Percentiles rank a stretch among this genome's conserved stretches.
These are phyloP conservation scores for Yarrowia deformans DNA, from an alignment of 805 yeast species.

Conservation along the genomic window DNA sequence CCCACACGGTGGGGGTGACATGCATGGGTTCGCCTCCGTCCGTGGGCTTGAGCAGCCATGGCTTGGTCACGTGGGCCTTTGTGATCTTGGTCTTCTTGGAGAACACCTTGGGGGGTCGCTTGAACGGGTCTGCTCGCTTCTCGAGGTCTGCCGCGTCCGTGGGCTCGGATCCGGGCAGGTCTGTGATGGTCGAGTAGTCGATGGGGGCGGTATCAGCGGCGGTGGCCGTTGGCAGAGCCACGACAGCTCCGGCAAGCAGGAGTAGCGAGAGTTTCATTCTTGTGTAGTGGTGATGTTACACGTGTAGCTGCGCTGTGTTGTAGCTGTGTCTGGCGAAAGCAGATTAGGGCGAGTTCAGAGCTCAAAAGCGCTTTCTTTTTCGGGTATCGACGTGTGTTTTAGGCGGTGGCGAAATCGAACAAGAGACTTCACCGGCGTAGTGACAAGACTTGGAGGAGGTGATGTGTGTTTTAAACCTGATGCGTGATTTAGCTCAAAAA, in stretches of 20 bases:
- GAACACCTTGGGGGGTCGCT: slow-evolving; percentile 26
- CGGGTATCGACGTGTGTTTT: not conserved
- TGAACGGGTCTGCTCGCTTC: slow-evolving; percentile 35
- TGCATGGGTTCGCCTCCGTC: slow-evolving; percentile 45
- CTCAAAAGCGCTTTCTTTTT: not conserved
- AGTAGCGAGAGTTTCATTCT: slow-evolving; percentile 28
- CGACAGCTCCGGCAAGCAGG: slow-evolving; percentile 15
- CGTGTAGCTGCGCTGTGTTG: not conserved
- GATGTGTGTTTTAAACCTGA: slow-evolving; percentile 34
- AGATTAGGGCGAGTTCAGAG: not conserved
- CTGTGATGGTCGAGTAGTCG: slow-evolving; percentile 30
- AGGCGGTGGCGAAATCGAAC: slow-evolving; percentile 2
- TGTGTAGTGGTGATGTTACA: not conserved
- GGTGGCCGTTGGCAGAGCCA: slow-evolving; percentile 27
- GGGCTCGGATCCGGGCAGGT: slow-evolving; percentile 29
- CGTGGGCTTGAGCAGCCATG: slow-evolving; percentile 34
- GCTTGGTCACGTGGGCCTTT: slow-evolving; percentile 25
- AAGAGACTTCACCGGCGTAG: not conserved
- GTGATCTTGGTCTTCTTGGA: slow-evolving; percentile 35
- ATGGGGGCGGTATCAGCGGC: not conserved
- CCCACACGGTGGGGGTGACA: slow-evolving; percentile 68
- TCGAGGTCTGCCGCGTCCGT: slow-evolving; percentile 25
- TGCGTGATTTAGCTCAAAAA: slow-evolving; percentile 38
- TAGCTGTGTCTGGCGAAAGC: not conserved
- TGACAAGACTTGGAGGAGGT: slow-evolving; percentile 12